Percentiles rank a stretch among this genome's conserved stretches.
Evolutionary conservation across 2,329 filamentous ascomycete species (phyloP).

Genomic region (Shiraia sp.): DNA sequence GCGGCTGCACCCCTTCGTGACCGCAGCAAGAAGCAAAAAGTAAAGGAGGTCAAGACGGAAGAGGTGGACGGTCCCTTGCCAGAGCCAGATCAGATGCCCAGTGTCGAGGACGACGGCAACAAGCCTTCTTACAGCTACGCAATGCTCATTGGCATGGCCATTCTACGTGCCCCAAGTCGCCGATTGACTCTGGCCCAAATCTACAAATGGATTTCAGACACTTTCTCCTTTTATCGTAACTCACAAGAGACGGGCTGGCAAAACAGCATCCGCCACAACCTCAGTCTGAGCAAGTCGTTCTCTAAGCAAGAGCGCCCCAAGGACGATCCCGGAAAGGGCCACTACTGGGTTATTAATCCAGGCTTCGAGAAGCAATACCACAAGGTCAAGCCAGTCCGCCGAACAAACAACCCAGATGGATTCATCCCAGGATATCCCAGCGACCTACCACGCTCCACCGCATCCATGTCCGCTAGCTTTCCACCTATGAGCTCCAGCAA

Average conservation of each 20-base stretch:
- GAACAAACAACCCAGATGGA: conserved; percentile 51
- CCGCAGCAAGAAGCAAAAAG: conserved; percentile 70
- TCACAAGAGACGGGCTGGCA: conserved; percentile 90
- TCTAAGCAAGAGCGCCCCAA: conserved; percentile 94
- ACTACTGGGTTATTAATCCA: conserved; percentile 94
- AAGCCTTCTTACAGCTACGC: conserved; percentile 96
- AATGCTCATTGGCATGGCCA: conserved; percentile 94
- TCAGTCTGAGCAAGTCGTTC: conserved; percentile 95
- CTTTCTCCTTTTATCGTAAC: conserved; percentile 80
- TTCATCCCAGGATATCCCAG: conserved; percentile 38
- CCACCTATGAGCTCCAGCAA: conserved; percentile 46
- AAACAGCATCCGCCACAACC: conserved; percentile 97
- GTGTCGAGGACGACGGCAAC: conserved; percentile 79
- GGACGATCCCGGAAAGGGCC: conserved; percentile 95
- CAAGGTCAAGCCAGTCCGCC: conserved; percentile 76
- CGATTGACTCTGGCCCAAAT: conserved; percentile 91
- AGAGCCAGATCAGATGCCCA: conserved; percentile 76
- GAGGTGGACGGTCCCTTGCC: conserved; percentile 60
- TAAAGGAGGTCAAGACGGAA: conserved; percentile 54
- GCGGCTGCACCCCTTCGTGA: conserved; percentile 75
- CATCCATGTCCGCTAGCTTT: conserved; percentile 42
- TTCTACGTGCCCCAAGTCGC: conserved; percentile 80
- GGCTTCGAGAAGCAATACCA: conserved; percentile 88
- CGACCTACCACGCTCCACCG: conserved; percentile 43
- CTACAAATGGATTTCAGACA: conserved; percentile 99